phyloP scores from a whole-genome alignment of 1,284 basidiomycete species.

The Clitocybe nebularis region DNA sequence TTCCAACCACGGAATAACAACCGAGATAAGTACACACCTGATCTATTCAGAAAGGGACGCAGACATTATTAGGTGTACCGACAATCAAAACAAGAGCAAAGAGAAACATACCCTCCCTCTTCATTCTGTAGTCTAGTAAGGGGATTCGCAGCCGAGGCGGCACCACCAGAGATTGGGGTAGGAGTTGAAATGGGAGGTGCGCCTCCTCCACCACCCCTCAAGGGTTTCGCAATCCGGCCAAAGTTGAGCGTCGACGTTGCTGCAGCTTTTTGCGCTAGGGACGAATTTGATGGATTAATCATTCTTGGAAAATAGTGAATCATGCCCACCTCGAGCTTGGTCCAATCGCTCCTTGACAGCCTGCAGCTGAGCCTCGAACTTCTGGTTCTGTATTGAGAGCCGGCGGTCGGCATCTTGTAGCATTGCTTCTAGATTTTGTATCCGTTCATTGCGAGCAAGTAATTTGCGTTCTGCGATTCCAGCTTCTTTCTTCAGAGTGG shows the following conservation, averaged over 20 bases:
- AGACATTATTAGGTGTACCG: slow-evolving; percentile 18
- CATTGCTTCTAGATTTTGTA: slow-evolving; percentile 90
- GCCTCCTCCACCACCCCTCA: slow-evolving; percentile 85
- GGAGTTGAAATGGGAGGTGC: slow-evolving; percentile 40
- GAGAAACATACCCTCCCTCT: slow-evolving; percentile 64
- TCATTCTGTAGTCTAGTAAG: slow-evolving; percentile 73
- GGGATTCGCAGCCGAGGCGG: slow-evolving; percentile 47
- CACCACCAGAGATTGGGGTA: slow-evolving; percentile 39
- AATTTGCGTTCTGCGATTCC: slow-evolving; percentile 96
- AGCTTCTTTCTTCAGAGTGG: slow-evolving; percentile 95
- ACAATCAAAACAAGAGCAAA: slow-evolving; percentile 21
- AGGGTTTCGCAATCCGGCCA: slow-evolving; percentile 94
- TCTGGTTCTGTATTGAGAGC: slow-evolving; percentile 88
- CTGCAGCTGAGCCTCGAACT: slow-evolving; percentile 91
- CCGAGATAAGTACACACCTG: slow-evolving; percentile 29
- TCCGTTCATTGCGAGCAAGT: slow-evolving; percentile 94
- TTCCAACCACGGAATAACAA: slow-evolving; percentile 13
- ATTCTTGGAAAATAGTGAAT: slow-evolving; percentile 12
- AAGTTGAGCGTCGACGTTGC: slow-evolving; percentile 72
- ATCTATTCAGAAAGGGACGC: slow-evolving; percentile 25
- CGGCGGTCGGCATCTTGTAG: slow-evolving; percentile 93
- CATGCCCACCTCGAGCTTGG: slow-evolving; percentile 78
- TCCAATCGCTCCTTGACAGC: slow-evolving; percentile 90
- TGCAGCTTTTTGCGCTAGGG: slow-evolving; percentile 79
- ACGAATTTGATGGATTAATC: slow-evolving; percentile 15